Conservation (phyloP, 148 eudicot genomes). For the Heliamphora exappendiculata region DNA sequence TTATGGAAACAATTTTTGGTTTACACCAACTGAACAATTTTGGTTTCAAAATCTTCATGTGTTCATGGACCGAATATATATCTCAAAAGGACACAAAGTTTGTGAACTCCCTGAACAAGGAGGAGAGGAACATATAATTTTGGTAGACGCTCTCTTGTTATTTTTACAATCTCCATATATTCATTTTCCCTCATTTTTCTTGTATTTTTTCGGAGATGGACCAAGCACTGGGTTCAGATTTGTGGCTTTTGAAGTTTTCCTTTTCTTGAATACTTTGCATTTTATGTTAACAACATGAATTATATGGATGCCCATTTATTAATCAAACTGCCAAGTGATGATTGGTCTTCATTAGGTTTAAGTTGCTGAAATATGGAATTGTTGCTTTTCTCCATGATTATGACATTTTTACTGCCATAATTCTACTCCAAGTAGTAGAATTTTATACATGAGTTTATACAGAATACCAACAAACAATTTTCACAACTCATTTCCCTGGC, state of each 20-base stretch:
- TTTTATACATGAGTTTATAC: neutral
- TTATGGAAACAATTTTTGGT: too few relatives aligned
- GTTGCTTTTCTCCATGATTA: neutral
- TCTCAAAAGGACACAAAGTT: too few relatives aligned
- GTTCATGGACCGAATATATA: too few relatives aligned
- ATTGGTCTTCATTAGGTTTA: neutral
- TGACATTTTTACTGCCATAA: neutral
- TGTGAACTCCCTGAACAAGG: too few relatives aligned
- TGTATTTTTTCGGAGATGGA: neutral
- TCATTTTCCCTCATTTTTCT: neutral
- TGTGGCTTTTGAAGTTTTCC: neutral
- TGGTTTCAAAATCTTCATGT: too few relatives aligned
- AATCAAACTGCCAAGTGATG: neutral
- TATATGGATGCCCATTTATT: neutral
- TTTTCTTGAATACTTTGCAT: neutral
- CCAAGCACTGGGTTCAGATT: neutral
- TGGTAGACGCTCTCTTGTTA: too few relatives aligned
- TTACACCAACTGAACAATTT: too few relatives aligned
- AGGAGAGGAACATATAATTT: too few relatives aligned
- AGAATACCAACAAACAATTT: neutral
- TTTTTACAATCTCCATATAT: too few relatives aligned
- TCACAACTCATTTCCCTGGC: conserved; percentile 6
- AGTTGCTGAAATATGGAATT: neutral
- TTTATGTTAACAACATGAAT: neutral
- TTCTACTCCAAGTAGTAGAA: neutral